A percentile compares a stretch with the other conserved stretches of the same genome.
phyloP scores from a whole-genome alignment of 2,329 filamentous ascomycete genomes.

The Fusarium metavorans region DNA sequence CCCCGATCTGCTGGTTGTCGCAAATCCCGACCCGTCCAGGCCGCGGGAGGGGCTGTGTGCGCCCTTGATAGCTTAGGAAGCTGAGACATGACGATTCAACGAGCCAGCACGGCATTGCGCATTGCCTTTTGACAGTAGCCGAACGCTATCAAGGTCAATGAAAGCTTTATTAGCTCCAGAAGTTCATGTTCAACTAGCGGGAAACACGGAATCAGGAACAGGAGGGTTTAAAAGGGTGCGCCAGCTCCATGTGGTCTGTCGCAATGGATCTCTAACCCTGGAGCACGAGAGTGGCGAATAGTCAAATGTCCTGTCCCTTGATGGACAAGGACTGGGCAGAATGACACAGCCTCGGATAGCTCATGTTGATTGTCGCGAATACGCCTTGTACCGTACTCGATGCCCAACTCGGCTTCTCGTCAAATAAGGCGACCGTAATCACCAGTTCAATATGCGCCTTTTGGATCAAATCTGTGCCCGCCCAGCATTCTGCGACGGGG shows the following conservation, averaged over 20 bases:
- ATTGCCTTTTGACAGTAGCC: conserved; percentile 7
- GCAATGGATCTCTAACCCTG: conserved; percentile 17
- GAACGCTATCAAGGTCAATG: conserved; percentile 24
- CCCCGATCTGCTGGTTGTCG: neutral
- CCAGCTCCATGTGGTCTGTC: conserved; percentile 25
- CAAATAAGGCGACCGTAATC: neutral
- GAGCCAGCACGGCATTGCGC: conserved; percentile 5
- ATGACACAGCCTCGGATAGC: neutral
- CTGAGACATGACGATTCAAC: neutral
- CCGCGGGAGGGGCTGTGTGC: neutral
- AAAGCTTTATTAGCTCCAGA: conserved; percentile 7
- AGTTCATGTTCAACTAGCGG: conserved; percentile 4
- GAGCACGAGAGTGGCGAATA: conserved; percentile 8
- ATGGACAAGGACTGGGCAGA: conserved; percentile 13
- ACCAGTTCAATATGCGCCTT: conserved; percentile 19
- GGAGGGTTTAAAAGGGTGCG: conserved; percentile 16
- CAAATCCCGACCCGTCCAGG: neutral
- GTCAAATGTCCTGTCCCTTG: conserved; percentile 20
- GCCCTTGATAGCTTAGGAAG: neutral
- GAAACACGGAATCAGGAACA: conserved; percentile 6
- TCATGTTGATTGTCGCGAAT: neutral
- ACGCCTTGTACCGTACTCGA: neutral
- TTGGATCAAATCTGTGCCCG: conserved; percentile 27
- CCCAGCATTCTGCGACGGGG: conserved; percentile 34
- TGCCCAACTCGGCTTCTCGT: neutral